Evolutionary conservation across 352 stramenopile genomes (phyloP), one percentile per base, ranked within the genome.

Genomic region (Phytopythium boreale): DNA sequence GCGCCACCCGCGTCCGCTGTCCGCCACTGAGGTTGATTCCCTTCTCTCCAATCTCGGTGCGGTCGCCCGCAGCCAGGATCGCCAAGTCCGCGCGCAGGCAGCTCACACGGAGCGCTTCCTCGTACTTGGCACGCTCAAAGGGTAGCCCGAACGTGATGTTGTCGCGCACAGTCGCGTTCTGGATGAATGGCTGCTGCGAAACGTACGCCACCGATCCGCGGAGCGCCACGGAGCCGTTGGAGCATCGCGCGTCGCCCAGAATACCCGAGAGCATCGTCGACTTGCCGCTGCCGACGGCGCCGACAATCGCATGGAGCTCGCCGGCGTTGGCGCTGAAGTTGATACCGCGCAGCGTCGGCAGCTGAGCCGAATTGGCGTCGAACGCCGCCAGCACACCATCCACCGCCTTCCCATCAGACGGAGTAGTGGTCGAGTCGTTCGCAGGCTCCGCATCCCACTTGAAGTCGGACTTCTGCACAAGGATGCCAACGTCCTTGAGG

Each of bases 41-140:
- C 64, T 98, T 98, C 78, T 99, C 97, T 10, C 97, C 97, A 53
- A 99, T 99, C 75, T 99, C 97, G 0, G 96, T 99, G 65, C 74
- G 62, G 72, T 99, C 97, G 20, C 97, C 97, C 29, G 84, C 84
- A 7, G 95, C 87, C 34, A 99, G 72, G 46, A 98, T 83, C 46
- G 75, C 72, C 29, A 99, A 67, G 66, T 99, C 97, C 56, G 93
- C 85, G 20, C 76, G 70, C 26, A 98, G 76, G 37, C 71, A 71
- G 47, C 96, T 76, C 43, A 93, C 83, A 44, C 79, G 71, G 4
- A 92, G 27, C 4, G 79, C 78, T 41, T 82, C 66, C 19, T 93
- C 51, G 66, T 94, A 94, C 22, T 76, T 77, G 0, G 66, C 70
- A 12, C 74, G 71, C 26, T 96, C 74, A 36, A 89, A 97, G 0